These are phyloP conservation scores for Selaginella tamariscina DNA, from an alignment of 75 land plant genomes.

Conservation along the genomic window DNA sequence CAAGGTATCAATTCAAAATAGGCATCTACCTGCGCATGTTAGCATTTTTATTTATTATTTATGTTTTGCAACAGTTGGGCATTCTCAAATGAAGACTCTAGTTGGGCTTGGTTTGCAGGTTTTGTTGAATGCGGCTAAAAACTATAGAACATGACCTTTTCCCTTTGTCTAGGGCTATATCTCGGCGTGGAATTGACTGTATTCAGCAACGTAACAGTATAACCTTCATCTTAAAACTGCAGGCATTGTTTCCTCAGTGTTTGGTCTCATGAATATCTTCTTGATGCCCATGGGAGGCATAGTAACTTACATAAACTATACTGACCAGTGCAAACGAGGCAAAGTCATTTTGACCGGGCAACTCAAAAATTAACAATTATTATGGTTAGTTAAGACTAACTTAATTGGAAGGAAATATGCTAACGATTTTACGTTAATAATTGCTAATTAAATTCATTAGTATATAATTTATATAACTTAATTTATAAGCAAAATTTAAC, in stretches of 20 bases:
- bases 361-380: no score
- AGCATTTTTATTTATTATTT: no score
- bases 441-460: no score
- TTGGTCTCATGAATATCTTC: slow-evolving; percentile 57
- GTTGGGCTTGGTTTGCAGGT: slow-evolving; percentile 25
- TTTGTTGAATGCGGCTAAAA: slow-evolving; percentile 39
- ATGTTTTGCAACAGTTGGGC: no score
- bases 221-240: slow-evolving; percentile 53
- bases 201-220: slow-evolving; percentile 52
- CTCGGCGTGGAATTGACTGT: slow-evolving; percentile 62
- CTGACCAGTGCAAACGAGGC: no score
- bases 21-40: no score
- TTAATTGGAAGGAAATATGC: no score
- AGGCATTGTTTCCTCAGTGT: slow-evolving; percentile 47
- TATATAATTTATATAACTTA: no score
- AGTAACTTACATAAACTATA: slow-evolving; percentile 46
- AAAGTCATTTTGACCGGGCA: no score
- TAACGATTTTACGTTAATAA: no score
- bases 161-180: slow-evolving; percentile 48
- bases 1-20: slow-evolving; percentile 40
- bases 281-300: slow-evolving; percentile 55
- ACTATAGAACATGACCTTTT: slow-evolving; percentile 64
- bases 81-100: background rate
- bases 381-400: no score
- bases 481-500: no score